These are phyloP conservation scores for Ceratobasidium sp. DNA, from an alignment of 1,284 basidiomycete genomes.

Conservation along the genomic window DNA sequence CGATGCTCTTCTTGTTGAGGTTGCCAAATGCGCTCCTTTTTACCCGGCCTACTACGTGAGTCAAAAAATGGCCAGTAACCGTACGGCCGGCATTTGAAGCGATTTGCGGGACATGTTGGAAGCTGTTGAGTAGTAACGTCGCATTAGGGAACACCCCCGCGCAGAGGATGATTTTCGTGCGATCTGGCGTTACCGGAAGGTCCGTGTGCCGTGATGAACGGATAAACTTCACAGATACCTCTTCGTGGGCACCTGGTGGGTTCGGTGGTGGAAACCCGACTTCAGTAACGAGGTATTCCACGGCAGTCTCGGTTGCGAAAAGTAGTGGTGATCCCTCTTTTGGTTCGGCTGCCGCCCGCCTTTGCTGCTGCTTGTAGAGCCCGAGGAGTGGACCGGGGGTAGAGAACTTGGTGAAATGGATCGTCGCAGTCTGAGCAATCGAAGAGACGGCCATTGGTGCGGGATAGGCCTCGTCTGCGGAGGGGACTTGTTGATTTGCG, in stretches of 20 bases:
- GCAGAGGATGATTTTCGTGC: constrained; percentile 53
- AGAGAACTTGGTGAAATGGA: constrained; percentile 53
- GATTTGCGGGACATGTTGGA: constrained; percentile 40
- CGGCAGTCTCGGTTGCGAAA: constrained; percentile 50
- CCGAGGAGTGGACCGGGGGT: constrained; percentile 54
- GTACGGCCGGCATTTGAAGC: constrained; percentile 40
- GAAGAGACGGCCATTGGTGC: constrained; percentile 48
- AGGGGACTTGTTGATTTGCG: constrained; percentile 13
- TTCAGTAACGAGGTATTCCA: constrained; percentile 46
- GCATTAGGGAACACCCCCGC: constrained; percentile 52
- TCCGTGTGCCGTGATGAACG: constrained; percentile 8
- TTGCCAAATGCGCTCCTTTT: constrained; percentile 24
- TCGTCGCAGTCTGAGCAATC: constrained; percentile 36
- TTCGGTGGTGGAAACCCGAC: constrained; percentile 17
- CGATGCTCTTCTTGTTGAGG: constrained; percentile 42
- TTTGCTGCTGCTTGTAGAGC: constrained; percentile 52
- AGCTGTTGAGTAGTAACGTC: constrained; percentile 52
- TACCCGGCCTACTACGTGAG: constrained; percentile 50
- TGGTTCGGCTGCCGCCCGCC: constrained; percentile 45
- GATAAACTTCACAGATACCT: constrained; percentile 1
- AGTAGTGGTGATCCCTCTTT: constrained; percentile 49
- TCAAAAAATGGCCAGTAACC: constrained; percentile 51
- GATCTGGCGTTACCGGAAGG: constrained; percentile 22
- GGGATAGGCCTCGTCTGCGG: constrained; percentile 20
- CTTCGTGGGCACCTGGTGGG: background rate